Percentiles rank a stretch among this genome's conserved stretches.
These are phyloP conservation scores for Capsicum rhomboideum DNA, from an alignment of 257 asterid genomes.

Conservation along the genomic window DNA sequence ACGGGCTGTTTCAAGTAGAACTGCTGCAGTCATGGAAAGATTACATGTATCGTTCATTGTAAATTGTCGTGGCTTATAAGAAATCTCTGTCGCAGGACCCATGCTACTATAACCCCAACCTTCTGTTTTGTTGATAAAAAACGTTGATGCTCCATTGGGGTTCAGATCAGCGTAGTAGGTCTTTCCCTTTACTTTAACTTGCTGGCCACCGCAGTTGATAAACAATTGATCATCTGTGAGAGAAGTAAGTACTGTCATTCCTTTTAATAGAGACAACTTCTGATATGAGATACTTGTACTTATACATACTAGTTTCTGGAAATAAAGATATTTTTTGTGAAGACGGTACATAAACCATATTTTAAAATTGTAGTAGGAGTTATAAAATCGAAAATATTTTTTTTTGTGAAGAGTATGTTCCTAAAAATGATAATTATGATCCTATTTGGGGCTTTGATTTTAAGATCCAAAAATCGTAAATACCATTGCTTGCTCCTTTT, in stretches of 20 bases:
- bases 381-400: too few species aligned
- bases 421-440: too few species aligned
- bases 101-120: slow-evolving; percentile 19
- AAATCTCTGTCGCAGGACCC: background rate
- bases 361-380: too few species aligned
- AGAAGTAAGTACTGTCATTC: background rate
- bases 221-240: slow-evolving; percentile 3
- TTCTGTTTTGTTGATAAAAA: background rate
- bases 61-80: background rate
- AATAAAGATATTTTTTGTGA: too few species aligned
- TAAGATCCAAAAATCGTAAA: too few species aligned
- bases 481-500: too few species aligned
- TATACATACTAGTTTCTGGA: too few species aligned
- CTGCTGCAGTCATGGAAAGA: background rate
- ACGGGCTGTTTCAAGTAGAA: slow-evolving; percentile 4
- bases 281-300: background rate
- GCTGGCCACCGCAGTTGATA: slow-evolving; percentile 15
- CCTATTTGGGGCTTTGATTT: too few species aligned
- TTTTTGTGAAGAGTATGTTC: too few species aligned
- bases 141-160: background rate
- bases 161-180: background rate
- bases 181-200: background rate
- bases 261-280: background rate
- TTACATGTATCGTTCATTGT: background rate
- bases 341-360: too few species aligned